Evolutionary conservation across 2,329 filamentous ascomycete species (phyloP), one percentile per base, ranked within the genome.

Genomic region (Arthrobotrys pseudoclavata): DNA sequence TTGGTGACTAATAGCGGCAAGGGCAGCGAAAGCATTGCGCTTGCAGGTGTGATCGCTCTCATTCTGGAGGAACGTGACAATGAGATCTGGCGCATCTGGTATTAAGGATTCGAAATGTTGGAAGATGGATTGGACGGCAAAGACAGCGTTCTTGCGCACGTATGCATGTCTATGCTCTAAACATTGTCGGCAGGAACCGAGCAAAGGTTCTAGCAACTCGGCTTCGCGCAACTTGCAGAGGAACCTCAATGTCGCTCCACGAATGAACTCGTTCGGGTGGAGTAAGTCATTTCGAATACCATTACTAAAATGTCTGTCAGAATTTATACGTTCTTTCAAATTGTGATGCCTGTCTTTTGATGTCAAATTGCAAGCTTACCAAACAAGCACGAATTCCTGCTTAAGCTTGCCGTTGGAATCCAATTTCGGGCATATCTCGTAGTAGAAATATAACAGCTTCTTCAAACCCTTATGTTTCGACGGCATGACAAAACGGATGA

Each of bases 321-420:
- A 68, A 57, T 53, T 15, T 2, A 1, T 9, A n/a, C 26, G 40
- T 31, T 34, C n/a, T 15, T 45, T 24, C 6, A 18, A 42, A 18
- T 7, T 7, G 15, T n/a, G 40, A 62, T 70, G 34, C 34, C 61
- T 63, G 29, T 20, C 29, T 60, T 31, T 55, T 31, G 20, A 15
- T 34, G 15, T 24, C 29, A 42, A 18, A 22, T 9, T 55, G 15
- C 47, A 50, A 50, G 81, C 84, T 84, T 87, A 97, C 95, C 96
- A 99, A 82, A 99, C 96, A 83, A 99, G 86, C 84, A 99, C 99
- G 93, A 97, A 98, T 86, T 99, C 96, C 86, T 99, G 96, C 88
- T 97, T 97, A 80, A 99, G 87, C 88, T 98, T 99, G 83, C 96
- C 96, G 83, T 87, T 91, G 67, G 91, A 87, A 85, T 99, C 96